phyloP scores from a whole-genome alignment of 2,329 filamentous ascomycete genomes.

The Cladorrhinum sp. region DNA sequence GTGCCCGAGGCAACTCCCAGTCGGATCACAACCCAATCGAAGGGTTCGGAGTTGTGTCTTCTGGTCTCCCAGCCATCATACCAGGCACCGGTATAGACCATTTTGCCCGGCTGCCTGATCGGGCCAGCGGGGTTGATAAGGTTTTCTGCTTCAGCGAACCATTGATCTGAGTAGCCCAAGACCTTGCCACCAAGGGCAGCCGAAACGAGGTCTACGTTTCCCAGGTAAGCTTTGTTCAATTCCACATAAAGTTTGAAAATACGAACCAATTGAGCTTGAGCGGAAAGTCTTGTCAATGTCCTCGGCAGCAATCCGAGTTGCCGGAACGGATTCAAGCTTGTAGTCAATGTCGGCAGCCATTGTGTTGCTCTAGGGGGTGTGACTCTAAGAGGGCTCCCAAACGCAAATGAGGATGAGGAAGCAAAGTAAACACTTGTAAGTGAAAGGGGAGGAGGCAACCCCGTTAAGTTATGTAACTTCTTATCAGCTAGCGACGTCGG shows the following conservation, averaged over 20 bases:
- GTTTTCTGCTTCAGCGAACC: constrained; percentile 65
- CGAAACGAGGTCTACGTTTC: constrained; percentile 56
- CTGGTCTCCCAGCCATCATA: constrained; percentile 70
- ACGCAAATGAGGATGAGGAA: background rate
- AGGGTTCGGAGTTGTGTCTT: constrained; percentile 60
- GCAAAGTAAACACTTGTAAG: background rate
- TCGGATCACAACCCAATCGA: constrained; percentile 65
- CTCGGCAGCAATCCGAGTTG: constrained; percentile 46
- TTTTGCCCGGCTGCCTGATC: constrained; percentile 62
- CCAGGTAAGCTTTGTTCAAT: background rate
- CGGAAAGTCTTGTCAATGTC: constrained; percentile 61
- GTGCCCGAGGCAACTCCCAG: constrained; percentile 68
- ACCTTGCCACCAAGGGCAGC: constrained; percentile 60
- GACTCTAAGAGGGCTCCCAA: constrained; percentile 31
- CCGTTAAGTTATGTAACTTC: background rate
- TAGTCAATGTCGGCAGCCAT: constrained; percentile 39
- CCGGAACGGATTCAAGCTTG: constrained; percentile 53
- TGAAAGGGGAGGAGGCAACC: background rate
- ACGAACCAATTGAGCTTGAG: constrained; percentile 59
- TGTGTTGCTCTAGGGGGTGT: background rate
- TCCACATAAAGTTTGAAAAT: background rate
- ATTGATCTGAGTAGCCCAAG: constrained; percentile 64
- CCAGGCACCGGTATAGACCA: constrained; percentile 68
- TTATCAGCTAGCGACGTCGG: background rate
- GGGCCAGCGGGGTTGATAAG: constrained; percentile 62